Conservation (phyloP, 2,329 filamentous ascomycete species). For the Aspergillus aculeatus region DNA sequence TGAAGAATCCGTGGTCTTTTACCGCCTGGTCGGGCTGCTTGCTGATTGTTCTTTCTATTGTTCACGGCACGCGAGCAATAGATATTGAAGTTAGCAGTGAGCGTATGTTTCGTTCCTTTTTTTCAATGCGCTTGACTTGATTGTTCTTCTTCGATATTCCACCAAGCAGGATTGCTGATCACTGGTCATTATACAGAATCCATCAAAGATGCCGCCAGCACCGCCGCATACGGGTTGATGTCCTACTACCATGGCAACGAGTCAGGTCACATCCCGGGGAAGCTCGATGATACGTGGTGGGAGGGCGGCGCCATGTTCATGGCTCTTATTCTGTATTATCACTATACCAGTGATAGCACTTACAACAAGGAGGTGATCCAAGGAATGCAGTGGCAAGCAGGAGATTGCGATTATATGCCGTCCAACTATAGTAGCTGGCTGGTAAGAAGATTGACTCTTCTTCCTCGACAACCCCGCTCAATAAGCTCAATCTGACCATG, state of each 20-base stretch:
- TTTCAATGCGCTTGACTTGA: no score
- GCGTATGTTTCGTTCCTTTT: neutral
- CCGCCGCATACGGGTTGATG: conserved; percentile 51
- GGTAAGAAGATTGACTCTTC: neutral
- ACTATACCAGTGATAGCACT: conserved; percentile 41
- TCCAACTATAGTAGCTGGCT: conserved; percentile 34
- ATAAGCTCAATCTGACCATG: conserved; percentile 15
- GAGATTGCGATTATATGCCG: conserved; percentile 43
- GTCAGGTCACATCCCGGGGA: conserved; percentile 51
- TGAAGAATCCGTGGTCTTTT: neutral
- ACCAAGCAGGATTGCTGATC: neutral
- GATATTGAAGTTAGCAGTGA: conserved; percentile 3
- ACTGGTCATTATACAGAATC: conserved; percentile 30
- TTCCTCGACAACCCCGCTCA: no score
- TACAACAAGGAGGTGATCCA: conserved; percentile 40
- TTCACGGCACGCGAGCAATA: neutral
- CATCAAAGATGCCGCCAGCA: conserved; percentile 45
- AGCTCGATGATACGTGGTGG: conserved; percentile 74
- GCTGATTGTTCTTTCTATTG: neutral
- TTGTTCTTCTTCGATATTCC: no score
- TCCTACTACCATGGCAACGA: conserved; percentile 54
- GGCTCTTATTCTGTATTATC: conserved; percentile 44
- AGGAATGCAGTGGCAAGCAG: conserved; percentile 40
- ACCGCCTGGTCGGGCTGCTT: neutral
- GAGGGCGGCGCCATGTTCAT: conserved; percentile 60